Evolutionary conservation across 768 basidiomycete genomes (phyloP).

Genomic region (Amanita phalloides): DNA sequence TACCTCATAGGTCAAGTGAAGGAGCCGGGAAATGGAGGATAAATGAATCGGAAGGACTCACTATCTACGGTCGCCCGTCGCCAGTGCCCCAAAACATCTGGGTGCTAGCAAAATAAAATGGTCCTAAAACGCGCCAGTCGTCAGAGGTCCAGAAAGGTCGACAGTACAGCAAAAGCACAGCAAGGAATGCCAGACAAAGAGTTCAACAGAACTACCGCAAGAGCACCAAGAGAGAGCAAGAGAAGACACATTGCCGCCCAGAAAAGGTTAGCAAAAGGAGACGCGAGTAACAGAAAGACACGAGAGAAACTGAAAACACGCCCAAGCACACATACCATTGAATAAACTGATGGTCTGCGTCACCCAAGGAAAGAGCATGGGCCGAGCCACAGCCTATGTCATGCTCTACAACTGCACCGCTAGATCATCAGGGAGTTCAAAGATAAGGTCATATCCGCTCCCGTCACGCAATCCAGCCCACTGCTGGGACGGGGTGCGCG

Average conservation of each 20-base stretch:
- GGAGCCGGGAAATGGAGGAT: no score
- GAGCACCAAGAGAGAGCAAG: background rate
- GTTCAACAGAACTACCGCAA: background rate
- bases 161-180: no score
- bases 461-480: background rate
- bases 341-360: background rate
- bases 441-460: background rate
- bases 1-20: no score
- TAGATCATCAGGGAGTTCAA: background rate
- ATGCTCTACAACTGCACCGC: background rate
- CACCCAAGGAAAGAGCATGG: background rate
- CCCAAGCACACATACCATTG: background rate
- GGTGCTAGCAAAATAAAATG: no score
- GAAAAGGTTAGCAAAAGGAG: background rate
- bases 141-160: background rate
- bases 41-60: background rate
- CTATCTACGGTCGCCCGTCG: background rate
- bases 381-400: no score
- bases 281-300: no score
- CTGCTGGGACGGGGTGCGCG: no score
- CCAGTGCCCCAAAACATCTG: background rate
- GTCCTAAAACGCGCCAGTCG: background rate
- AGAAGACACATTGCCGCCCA: background rate
- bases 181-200: background rate
- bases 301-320: background rate